Evolutionary conservation across 108 stramenopile species (phyloP).

Genomic region (Licmophora abbreviata): DNA sequence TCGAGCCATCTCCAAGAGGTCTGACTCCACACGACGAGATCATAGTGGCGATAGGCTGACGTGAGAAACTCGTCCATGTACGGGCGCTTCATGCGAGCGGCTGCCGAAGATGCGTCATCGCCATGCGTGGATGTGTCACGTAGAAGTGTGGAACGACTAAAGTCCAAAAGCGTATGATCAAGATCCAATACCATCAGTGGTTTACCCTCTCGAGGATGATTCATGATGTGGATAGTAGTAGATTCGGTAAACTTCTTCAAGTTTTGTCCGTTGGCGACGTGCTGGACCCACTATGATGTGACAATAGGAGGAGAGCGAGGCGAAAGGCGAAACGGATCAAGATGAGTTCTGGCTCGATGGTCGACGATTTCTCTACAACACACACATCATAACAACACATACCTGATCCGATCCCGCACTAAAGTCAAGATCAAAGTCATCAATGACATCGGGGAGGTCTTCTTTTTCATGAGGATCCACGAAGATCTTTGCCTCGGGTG

Average conservation of each 20-base stretch:
- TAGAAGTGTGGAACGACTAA: conserved; percentile 49
- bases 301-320: too few relatives aligned
- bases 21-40: conserved; percentile 93
- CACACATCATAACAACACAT: conserved; percentile 1
- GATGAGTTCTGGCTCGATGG: not conserved
- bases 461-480: conserved; percentile 71
- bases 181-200: conserved; percentile 89
- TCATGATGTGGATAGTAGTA: conserved; percentile 83
- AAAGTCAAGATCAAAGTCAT: conserved; percentile 89
- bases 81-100: conserved; percentile 48
- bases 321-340: too few relatives aligned
- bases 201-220: conserved; percentile 72
- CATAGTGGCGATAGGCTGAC: conserved; percentile 77
- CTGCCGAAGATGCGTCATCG: conserved; percentile 12
- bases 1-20: conserved; percentile 97
- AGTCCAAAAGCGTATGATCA: conserved; percentile 94
- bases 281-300: conserved; percentile 51
- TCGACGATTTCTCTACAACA: not conserved
- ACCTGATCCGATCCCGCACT: conserved; percentile 54
- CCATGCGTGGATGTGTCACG: conserved; percentile 22
- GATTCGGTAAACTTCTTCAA: conserved; percentile 78
- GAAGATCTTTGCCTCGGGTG: conserved; percentile 87
- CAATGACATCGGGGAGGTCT: conserved; percentile 81
- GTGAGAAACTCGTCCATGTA: conserved; percentile 86
- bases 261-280: conserved; percentile 80